These are phyloP conservation scores for Mycosarcoma maydis DNA, from an alignment of 1,284 basidiomycete genomes.

Conservation along the genomic window DNA sequence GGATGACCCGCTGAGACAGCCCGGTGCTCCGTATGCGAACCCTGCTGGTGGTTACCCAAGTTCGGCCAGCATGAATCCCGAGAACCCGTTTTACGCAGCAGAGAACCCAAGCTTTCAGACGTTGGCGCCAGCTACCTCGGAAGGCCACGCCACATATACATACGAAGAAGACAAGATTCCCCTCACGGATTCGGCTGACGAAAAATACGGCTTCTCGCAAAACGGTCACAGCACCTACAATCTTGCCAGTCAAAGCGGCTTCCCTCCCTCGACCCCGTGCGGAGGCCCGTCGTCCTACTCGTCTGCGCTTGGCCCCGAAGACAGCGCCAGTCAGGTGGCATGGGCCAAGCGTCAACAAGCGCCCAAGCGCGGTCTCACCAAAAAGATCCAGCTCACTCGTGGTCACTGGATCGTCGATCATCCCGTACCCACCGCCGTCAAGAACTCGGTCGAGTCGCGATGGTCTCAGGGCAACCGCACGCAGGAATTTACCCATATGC, in stretches of 20 bases:
- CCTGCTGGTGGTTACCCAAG: constrained; percentile 8
- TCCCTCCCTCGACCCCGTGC: constrained; percentile 35
- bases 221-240: constrained; percentile 20
- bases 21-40: constrained; percentile 15
- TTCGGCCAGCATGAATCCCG: constrained; percentile 24
- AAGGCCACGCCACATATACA: constrained; percentile 26
- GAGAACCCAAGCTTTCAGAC: constrained; percentile 45
- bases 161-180: constrained; percentile 56
- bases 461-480: constrained; percentile 70
- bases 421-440: constrained; percentile 85
- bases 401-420: constrained; percentile 67
- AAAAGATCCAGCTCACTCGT: constrained; percentile 88
- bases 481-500: constrained; percentile 89
- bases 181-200: constrained; percentile 43
- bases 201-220: constrained; percentile 42
- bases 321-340: constrained; percentile 52
- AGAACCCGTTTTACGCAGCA: constrained; percentile 42
- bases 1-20: constrained; percentile 38
- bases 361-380: constrained; percentile 69
- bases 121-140: constrained; percentile 25
- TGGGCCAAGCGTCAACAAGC: constrained; percentile 67
- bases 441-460: constrained; percentile 83
- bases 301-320: constrained; percentile 43
- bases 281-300: constrained; percentile 35
- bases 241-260: constrained; percentile 14